Evolutionary conservation across 805 yeast species (phyloP).

Genomic region (Myxozyma vanderwaltii): DNA sequence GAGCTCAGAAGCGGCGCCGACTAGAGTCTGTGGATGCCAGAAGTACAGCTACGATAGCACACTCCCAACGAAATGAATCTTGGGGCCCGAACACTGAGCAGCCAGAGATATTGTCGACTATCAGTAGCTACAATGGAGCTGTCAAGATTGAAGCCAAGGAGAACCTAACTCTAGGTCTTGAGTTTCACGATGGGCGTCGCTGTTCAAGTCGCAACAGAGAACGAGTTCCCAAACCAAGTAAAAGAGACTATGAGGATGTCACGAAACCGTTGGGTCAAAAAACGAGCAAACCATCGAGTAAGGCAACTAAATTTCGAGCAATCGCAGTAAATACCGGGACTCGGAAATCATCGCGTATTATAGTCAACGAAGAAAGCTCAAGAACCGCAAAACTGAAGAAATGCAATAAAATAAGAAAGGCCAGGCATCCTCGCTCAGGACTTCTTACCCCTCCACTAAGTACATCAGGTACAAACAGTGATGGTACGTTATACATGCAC

Average conservation of each 20-base stretch:
- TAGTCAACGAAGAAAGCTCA: background rate
- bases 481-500: background rate
- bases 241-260: conserved; percentile 14
- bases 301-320: background rate
- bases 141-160: background rate
- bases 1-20: conserved; percentile 14
- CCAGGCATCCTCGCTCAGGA: background rate
- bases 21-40: background rate
- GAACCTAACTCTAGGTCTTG: background rate
- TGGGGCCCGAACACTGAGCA: too few relatives aligned
- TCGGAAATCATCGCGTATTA: too few relatives aligned
- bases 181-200: conserved; percentile 2
- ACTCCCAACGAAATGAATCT: too few relatives aligned
- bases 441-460: conserved; percentile 19
- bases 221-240: conserved; percentile 1
- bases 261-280: background rate
- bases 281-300: background rate
- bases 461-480: conserved; percentile 2
- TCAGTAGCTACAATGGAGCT: background rate
- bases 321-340: background rate
- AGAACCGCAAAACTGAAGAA: background rate
- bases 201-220: conserved; percentile 8
- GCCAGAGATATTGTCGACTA: background rate
- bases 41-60: background rate
- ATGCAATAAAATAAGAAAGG: background rate